Evolutionary conservation across 192 early-diverging fungal genomes (phyloP), one percentile per base, ranked within the genome.

Genomic region (Coemansia sp.): DNA sequence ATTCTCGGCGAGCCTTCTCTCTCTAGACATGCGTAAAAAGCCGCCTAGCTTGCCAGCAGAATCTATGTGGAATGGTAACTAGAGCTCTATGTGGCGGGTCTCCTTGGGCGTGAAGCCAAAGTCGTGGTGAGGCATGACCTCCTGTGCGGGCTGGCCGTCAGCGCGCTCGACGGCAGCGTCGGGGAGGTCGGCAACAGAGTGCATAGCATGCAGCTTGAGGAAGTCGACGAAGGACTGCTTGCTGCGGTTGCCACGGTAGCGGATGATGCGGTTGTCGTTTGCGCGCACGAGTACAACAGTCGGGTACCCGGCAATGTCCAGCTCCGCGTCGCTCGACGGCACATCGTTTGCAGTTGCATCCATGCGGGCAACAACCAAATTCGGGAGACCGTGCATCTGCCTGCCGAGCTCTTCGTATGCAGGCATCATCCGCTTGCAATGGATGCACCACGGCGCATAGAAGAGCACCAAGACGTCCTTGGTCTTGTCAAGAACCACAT

Each of bases 381-480:
- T 51, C 17, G 39, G 30, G 67, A 76, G 38, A 18, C 61, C 60
- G 35, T 54, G 56, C 34, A 83, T 55, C 38, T 42, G 39, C 38
- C 79, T 56, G 64, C 81, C 96, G 29, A 99, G 75, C 60, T 89
- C 73, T 29, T 89, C 85, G 77, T 88, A 99, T 49, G 78, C 84
- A 17, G 77, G 78, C 3, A 75, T 77, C 53, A 86, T 62, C 45
- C 70, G 69, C 76, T 85, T 87, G 70, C 88, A 90, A 72, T 90
- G 85, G 47, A 85, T 84, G 66, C 88, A 90, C 86, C 86, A 85
- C 14, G 86, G 86, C 14, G 86, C 81, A 69, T 94, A 92, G 67
- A 96, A 83, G 71, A 91, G 85, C 17, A 98, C 64, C 51, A 98
- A 86, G 28, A 95, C 92, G 69, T 94, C 89, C 79, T 90, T 89